Evolutionary conservation across 2,329 filamentous ascomycete species (phyloP), one percentile per base, ranked within the genome.

Genomic region (Paracoccidioides lutzii): DNA sequence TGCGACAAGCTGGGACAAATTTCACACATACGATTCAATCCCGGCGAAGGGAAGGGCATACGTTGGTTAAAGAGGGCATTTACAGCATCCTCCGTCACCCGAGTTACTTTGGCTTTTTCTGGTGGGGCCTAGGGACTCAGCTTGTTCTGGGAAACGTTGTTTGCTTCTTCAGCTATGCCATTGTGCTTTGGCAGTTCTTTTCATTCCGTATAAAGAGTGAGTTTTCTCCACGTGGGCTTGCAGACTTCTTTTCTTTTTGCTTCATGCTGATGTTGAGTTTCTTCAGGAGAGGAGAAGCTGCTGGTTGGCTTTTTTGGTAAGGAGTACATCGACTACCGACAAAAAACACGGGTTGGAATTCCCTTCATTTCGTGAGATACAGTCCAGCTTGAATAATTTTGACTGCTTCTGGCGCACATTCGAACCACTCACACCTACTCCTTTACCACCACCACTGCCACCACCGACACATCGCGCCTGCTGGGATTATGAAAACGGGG

Each of bases 51-150:
- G 78, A 82, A 3, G 82, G 81, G 1, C 93, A 98, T 69, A 76
- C 77, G 49, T 78, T 98, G n/a, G 87, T 98, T 2, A 95, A 86
- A 0, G 76, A 76, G 33, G 93, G 93, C 0, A 74, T 97, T 38
- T 98, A 97, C 69, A 74, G 75, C 6, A 69, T 79, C 46, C 74
- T 94, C 53, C 77, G 93, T 30, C 93, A 98, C 70, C 93, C 93
- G 10, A 87, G 86, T 57, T 98, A 98, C 72, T 96, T 97, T 74
- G 93, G 91, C 3, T 98, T 96, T 75, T 98, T 95, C 72, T 97
- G 90, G 83, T 98, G 91, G 91, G 89, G 88, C 0, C 66, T 97
- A n/a, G 93, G 93, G 4, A 95, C 90, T 10, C 93, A 98, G 76
- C 67, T 97, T 45, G 82, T 95, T 55, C 77, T 96, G 60, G 91